A percentile compares a stretch with the other conserved stretches of the same genome.
These are phyloP conservation scores for Daldinia caldariorum DNA, from an alignment of 495 filamentous ascomycete genomes.

Conservation along the genomic window DNA sequence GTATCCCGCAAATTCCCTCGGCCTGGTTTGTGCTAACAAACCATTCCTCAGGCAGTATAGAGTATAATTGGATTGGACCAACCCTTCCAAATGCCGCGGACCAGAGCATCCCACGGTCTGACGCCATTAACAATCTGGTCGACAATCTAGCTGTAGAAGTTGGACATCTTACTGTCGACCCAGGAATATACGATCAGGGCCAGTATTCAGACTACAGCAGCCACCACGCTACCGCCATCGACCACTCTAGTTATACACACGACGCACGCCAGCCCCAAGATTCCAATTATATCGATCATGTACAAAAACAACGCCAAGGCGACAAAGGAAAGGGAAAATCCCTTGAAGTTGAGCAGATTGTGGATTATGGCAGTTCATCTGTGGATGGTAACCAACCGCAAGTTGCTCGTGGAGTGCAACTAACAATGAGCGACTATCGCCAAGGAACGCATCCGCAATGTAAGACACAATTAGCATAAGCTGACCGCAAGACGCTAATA, in stretches of 20 bases:
- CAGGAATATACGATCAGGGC: slow-evolving; percentile 30
- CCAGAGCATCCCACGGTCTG: slow-evolving; percentile 44
- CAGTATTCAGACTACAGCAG: slow-evolving; percentile 30
- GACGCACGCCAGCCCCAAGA: slow-evolving; percentile 33
- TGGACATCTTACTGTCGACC: slow-evolving; percentile 18
- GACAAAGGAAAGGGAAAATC: slow-evolving; percentile 44
- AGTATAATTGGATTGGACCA: slow-evolving; percentile 40
- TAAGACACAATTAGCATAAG: slow-evolving; percentile 9
- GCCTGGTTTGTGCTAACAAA: slow-evolving; percentile 31
- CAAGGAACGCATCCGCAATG: slow-evolving; percentile 33
- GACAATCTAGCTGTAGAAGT: slow-evolving; percentile 20
- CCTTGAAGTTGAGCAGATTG: slow-evolving; percentile 15
- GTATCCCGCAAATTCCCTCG: slow-evolving; percentile 11
- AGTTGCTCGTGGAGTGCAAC: not conserved
- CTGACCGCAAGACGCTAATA: slow-evolving; percentile 11
- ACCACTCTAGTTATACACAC: slow-evolving; percentile 42
- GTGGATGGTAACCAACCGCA: slow-evolving; percentile 11
- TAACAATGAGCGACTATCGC: slow-evolving; percentile 18
- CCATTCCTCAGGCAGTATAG: slow-evolving; percentile 35
- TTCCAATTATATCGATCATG: slow-evolving; percentile 30
- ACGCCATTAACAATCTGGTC: slow-evolving; percentile 37
- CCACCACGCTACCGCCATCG: slow-evolving; percentile 25
- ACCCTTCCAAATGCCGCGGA: slow-evolving; percentile 31
- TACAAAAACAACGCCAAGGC: slow-evolving; percentile 29
- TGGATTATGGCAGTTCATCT: slow-evolving; percentile 24